Base-by-base conservation (phyloP, 2,329 filamentous ascomycete species). In the Chrysosporium queenslandicum region DNA sequence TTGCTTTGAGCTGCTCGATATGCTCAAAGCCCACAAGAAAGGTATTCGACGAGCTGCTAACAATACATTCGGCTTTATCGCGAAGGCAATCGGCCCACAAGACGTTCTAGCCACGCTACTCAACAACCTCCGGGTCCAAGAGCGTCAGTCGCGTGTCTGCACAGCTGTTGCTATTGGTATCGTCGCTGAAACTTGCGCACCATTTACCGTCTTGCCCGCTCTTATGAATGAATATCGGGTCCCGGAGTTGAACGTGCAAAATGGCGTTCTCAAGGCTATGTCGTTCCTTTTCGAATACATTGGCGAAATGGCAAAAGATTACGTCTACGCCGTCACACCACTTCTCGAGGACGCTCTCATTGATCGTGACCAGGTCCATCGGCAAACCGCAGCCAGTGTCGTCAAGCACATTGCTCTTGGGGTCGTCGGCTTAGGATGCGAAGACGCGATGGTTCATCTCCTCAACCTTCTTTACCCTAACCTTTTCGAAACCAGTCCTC, bases 1-100 rank as follows among this genome's bases (percentile, higher is more conserved):
- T 68, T 98, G 92, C 73, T 98, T 98, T 70, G 92, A 98, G 74
- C 77, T 98, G 50, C 81, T 98, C 27, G 92, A 98, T 71, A 98
- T 98, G 92, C 80, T 98, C 63, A 98, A 98, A 72, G 92, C 92
- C 5, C 92, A 98, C 77, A 98, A 98, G 74, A 98, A 98, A 78
- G 94, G 92, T 59, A 98, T 98, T 61, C 86, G 92, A 59, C 85
- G 92, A 69, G 92, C 92, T 20, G 94, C 92, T 61, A 98, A 98
- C 80, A 98, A 98, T 75, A 98, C 92, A 0, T 98, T 98, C 63
- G 92, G 92, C 68, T 98, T 96, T 78, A 98, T 98, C 64, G 92
- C 92, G 66, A 98, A 98, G 73, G 92, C 92, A 55, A 98, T 98
- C 63, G 92, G 92, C 60, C 92, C 92, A 11, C 91, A 97, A 70